Evolutionary conservation across 129 eudicot genomes (phyloP).

Genomic region (Saussurea involucrata): DNA sequence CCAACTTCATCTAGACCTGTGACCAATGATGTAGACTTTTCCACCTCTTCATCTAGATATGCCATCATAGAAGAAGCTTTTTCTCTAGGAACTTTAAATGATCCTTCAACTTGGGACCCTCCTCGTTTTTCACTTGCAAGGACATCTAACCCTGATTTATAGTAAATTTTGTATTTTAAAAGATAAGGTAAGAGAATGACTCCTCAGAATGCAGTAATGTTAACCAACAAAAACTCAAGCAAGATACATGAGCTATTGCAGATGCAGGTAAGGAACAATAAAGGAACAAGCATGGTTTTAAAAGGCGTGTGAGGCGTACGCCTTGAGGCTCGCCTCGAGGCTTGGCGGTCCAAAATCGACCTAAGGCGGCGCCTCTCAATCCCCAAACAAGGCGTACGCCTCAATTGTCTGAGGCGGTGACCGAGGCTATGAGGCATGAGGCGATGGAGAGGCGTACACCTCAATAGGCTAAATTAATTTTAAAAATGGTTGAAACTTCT

Average conservation of each 20-base stretch:
- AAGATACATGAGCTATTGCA: background rate
- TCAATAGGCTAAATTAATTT: too few species aligned
- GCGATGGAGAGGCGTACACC: too few species aligned
- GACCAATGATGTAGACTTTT: conserved; percentile 28
- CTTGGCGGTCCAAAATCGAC: too few species aligned
- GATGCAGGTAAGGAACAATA: background rate
- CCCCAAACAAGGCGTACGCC: too few species aligned
- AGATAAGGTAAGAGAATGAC: background rate
- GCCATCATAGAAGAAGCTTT: conserved; percentile 51
- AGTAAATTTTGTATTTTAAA: background rate
- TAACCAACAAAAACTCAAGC: background rate
- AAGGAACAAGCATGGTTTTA: too few species aligned
- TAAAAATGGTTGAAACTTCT: too few species aligned
- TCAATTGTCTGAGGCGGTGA: too few species aligned
- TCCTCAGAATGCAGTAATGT: background rate
- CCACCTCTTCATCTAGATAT: conserved; percentile 64
- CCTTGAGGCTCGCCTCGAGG: too few species aligned
- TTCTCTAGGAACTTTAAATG: conserved; percentile 70
- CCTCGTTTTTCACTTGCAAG: conserved; percentile 67
- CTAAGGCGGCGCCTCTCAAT: too few species aligned
- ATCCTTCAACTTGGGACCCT: conserved; percentile 45
- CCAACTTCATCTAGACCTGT: conserved; percentile 52
- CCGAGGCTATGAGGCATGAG: too few species aligned
- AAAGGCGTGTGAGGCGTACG: too few species aligned
- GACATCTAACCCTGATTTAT: conserved; percentile 57